phyloP scores from a whole-genome alignment of 495 filamentous ascomycete species.

The Aspergillus ellipticus region DNA sequence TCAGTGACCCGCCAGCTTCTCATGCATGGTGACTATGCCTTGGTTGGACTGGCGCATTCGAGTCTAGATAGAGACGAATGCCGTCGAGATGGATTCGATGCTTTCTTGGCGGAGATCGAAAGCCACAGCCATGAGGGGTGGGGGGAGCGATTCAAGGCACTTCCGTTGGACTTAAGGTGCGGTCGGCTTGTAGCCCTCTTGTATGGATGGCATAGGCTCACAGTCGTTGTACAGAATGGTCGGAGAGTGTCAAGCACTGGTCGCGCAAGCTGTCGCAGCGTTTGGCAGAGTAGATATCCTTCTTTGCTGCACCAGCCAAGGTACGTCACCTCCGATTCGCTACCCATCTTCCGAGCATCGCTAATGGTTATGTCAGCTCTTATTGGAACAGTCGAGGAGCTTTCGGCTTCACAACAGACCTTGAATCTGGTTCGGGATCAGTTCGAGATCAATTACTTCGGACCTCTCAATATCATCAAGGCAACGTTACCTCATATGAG shows the following conservation, averaged over 20 bases:
- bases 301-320: constrained; percentile 82
- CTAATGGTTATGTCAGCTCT: constrained; percentile 52
- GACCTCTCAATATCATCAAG: constrained; percentile 93
- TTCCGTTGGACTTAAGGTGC: constrained; percentile 51
- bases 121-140: constrained; percentile 49
- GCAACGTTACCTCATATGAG: constrained; percentile 78
- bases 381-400: constrained; percentile 88
- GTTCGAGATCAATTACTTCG: constrained; percentile 93
- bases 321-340: constrained; percentile 33
- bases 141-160: constrained; percentile 40
- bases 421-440: constrained; percentile 79
- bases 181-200: background rate
- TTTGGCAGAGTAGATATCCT: constrained; percentile 89
- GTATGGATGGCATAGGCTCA: constrained; percentile 14
- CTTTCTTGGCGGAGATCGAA: constrained; percentile 66
- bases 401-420: constrained; percentile 67
- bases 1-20: constrained; percentile 70
- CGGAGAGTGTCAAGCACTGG: constrained; percentile 68
- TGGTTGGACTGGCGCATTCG: constrained; percentile 66
- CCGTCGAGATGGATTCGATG: constrained; percentile 48
- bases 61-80: constrained; percentile 40
- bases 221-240: constrained; percentile 31
- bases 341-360: background rate
- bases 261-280: constrained; percentile 77
- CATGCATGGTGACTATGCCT: constrained; percentile 79